Percentiles rank a stretch among this genome's conserved stretches.
Conservation (phyloP, 225 moss, liverwort and hornwort genomes). For the Polytrichum formosum region DNA sequence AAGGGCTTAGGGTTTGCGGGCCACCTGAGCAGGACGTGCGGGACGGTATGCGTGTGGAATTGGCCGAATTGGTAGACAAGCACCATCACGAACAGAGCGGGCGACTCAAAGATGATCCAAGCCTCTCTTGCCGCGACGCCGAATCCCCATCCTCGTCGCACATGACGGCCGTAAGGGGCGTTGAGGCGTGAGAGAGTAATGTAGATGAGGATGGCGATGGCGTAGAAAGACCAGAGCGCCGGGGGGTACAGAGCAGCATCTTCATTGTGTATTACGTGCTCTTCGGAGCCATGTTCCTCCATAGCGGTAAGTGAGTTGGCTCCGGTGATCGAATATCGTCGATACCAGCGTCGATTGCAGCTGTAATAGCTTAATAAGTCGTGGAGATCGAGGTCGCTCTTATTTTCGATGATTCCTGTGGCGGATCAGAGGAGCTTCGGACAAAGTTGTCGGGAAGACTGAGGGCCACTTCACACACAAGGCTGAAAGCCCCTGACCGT, state of each 20-base stretch:
- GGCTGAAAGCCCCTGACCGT: too few species aligned
- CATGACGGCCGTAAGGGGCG: conserved; percentile 74
- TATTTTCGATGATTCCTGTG: too few species aligned
- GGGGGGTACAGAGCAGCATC: conserved; percentile 31
- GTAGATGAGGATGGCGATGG: conserved; percentile 11
- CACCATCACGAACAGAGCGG: conserved; percentile 76
- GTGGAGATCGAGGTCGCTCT: too few species aligned
- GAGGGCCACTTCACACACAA: too few species aligned
- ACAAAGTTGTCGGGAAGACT: too few species aligned
- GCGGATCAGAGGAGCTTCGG: too few species aligned
- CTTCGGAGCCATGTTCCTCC: too few species aligned
- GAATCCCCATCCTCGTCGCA: conserved; percentile 58
- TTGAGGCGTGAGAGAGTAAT: conserved; percentile 2
- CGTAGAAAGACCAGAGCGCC: conserved; percentile 24
- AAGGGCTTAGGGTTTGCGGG: too few species aligned
- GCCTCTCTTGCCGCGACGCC: conserved; percentile 67
- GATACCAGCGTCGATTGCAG: too few species aligned
- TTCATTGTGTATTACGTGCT: background rate
- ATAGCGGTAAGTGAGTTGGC: too few species aligned
- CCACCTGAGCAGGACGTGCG: conserved; percentile 64
- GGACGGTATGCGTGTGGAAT: conserved; percentile 51
- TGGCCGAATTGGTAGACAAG: conserved; percentile 63
- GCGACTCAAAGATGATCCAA: conserved; percentile 91
- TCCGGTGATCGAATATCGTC: too few species aligned
- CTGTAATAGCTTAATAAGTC: too few species aligned